Evolutionary conservation across 768 basidiomycete species (phyloP), one percentile per base, ranked within the genome.

Genomic region (Tulasnella sp.): DNA sequence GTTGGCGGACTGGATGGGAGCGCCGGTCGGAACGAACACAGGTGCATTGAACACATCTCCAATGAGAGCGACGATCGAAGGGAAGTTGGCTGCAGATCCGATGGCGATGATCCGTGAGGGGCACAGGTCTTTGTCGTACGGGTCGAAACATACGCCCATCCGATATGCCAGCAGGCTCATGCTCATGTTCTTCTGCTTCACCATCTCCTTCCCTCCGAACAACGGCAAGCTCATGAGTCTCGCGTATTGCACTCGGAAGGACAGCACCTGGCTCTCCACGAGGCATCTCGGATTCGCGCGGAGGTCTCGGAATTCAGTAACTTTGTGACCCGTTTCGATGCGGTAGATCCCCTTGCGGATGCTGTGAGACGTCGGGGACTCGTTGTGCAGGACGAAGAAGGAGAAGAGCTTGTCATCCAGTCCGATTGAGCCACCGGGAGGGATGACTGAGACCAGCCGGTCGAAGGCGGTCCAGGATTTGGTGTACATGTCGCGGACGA

Each of bases 381-480:
- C 89, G 22, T 80, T 80, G 69, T 91, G 88, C 15, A 91, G 75
- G 62, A 87, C 76, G 85, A 87, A 92, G 75, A 90, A 92, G 60
- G 84, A 84, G 71, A 92, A 92, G 1, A 92, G 78, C 67, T 92
- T 92, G 73, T 92, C 88, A 65, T 92, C 90, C 53, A 92, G 80
- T n/a, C 87, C 89, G 58, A 91, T 91, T 0, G 86, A 87, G 5
- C 89, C 89, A 9, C 88, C 89, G 0, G 88, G 88, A n/a, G 89
- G 87, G 0, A 92, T 87, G 61, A 92, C 88, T 3, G 86, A 85
- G 17, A 92, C 85, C 4, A 92, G 78, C 9, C 89, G 81, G 68
- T 91, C 88, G 65, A 92, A 91, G 1, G 88, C 88, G 67, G 86
- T 88, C 89, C 90, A 92, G 63, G 85, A 88, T 71, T 92, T 92